Evolutionary conservation across 1,284 basidiomycete species (phyloP).

Genomic region (Ustilago shanxiensis): DNA sequence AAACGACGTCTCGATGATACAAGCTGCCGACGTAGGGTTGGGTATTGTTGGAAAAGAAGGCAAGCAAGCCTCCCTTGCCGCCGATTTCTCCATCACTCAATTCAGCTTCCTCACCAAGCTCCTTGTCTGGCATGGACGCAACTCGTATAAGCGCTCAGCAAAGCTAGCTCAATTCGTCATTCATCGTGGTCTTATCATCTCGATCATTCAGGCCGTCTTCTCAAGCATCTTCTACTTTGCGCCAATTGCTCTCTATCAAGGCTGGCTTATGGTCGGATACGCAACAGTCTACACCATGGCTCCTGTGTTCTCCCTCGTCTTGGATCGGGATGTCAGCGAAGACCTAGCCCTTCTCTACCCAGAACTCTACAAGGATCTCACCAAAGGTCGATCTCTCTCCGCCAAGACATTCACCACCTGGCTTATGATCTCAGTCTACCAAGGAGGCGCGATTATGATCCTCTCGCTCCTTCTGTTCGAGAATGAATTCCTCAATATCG

Average conservation of each 20-base stretch:
- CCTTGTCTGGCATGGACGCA: conserved; percentile 95
- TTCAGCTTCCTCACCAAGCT: conserved; percentile 95
- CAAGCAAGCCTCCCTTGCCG: conserved; percentile 95
- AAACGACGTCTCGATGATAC: conserved; percentile 96
- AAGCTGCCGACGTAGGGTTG: conserved; percentile 92
- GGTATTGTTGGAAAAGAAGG: conserved; percentile 99
- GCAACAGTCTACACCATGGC: conserved; percentile 99
- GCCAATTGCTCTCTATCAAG: conserved; percentile 96
- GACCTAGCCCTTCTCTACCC: conserved; percentile 95
- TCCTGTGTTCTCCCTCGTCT: conserved; percentile 94
- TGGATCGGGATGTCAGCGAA: conserved; percentile 95
- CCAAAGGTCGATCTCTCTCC: conserved; percentile 77
- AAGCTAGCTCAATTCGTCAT: conserved; percentile 99
- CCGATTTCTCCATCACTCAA: conserved; percentile 96
- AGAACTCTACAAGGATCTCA: conserved; percentile 96
- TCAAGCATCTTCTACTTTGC: conserved; percentile 99
- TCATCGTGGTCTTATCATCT: conserved; percentile 92
- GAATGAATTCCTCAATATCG: conserved; percentile 97
- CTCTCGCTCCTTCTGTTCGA: conserved; percentile 95
- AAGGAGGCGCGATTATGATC: conserved; percentile 99
- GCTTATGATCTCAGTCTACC: conserved; percentile 97
- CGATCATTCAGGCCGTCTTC: conserved; percentile 89
- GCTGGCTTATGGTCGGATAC: conserved; percentile 98
- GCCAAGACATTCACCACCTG: conserved; percentile 99
- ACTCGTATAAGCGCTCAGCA: conserved; percentile 96